phyloP scores from a whole-genome alignment of 1,284 basidiomycete genomes.

The Marasmius fiardii region DNA sequence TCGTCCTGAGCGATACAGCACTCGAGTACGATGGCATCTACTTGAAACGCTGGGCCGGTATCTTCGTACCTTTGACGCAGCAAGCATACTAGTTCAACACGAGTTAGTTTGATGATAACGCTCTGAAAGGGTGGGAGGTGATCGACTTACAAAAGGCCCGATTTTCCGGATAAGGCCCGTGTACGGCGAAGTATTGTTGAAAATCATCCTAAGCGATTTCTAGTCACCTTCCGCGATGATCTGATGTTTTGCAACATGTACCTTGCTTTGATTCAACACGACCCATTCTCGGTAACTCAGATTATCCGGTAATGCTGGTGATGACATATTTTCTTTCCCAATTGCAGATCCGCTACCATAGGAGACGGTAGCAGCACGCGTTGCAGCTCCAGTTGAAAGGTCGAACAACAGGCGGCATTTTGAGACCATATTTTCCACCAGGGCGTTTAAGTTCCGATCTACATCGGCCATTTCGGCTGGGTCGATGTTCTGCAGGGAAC shows the following conservation, averaged over 20 bases:
- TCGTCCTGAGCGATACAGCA: constrained; percentile 40
- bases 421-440: constrained; percentile 58
- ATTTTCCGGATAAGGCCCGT: constrained; percentile 32
- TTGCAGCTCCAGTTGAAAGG: constrained; percentile 58
- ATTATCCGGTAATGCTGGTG: constrained; percentile 15
- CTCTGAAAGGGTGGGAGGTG: constrained; percentile 6
- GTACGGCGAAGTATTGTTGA: constrained; percentile 43
- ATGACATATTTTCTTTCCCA: constrained; percentile 17
- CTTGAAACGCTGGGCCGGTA: constrained; percentile 31
- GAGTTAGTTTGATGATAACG: constrained; percentile 10
- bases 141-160: constrained; percentile 31
- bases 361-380: constrained; percentile 54
- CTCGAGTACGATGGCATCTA: constrained; percentile 49
- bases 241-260: constrained; percentile 27
- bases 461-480: constrained; percentile 51
- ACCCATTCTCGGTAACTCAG: constrained; percentile 51
- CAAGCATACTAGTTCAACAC: constrained; percentile 45
- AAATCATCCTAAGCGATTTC: constrained; percentile 31
- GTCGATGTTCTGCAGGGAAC: constrained; percentile 39
- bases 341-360: constrained; percentile 24
- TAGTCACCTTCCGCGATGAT: constrained; percentile 16
- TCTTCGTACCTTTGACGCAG: constrained; percentile 44
- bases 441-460: constrained; percentile 67
- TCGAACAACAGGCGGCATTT: constrained; percentile 61
- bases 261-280: constrained; percentile 42